Percentiles rank a stretch among this genome's conserved stretches.
phyloP scores from a whole-genome alignment of 306 rosid genomes.

The Vigna trinervia region DNA sequence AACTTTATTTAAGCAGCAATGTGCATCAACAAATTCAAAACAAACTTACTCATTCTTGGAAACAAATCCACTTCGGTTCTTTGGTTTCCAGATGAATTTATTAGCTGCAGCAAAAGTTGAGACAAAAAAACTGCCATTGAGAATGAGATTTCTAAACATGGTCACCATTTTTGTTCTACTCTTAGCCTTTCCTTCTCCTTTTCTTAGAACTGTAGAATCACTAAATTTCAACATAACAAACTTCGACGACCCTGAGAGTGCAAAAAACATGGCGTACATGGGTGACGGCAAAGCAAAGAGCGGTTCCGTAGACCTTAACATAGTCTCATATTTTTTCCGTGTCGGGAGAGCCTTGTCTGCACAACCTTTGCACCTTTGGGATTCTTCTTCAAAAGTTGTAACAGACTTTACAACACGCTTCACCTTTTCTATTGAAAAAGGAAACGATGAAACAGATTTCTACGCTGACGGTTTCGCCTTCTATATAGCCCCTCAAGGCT shows the following conservation, averaged over 20 bases:
- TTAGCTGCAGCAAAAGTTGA: not conserved
- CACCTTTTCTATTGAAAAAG: slow-evolving; percentile 22
- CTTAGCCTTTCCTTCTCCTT: not conserved
- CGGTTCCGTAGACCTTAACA: slow-evolving; percentile 40
- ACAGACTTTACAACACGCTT: slow-evolving; percentile 43
- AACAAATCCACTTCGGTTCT: not conserved
- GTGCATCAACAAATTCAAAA: not conserved
- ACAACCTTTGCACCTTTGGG: slow-evolving; percentile 38
- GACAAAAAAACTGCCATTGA: not conserved
- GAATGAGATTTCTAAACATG: not conserved
- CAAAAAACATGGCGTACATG: slow-evolving; percentile 17
- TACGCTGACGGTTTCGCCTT: slow-evolving; percentile 45
- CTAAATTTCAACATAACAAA: slow-evolving; percentile 48
- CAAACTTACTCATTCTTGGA: not conserved
- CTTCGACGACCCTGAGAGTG: slow-evolving; percentile 16
- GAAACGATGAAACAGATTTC: not conserved
- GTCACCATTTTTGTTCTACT: not conserved
- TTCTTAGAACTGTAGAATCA: slow-evolving; percentile 7
- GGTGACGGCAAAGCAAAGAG: slow-evolving; percentile 42
- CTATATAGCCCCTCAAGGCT: slow-evolving; percentile 34
- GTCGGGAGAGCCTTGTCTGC: slow-evolving; percentile 44
- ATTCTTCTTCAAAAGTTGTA: not conserved
- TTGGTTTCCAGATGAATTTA: not conserved
- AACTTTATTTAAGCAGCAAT: not conserved
- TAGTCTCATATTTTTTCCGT: slow-evolving; percentile 28